Percentiles rank a stretch among this genome's conserved stretches.
phyloP scores from a whole-genome alignment of 2,329 filamentous ascomycete species.

The Diaporthe longicolla region DNA sequence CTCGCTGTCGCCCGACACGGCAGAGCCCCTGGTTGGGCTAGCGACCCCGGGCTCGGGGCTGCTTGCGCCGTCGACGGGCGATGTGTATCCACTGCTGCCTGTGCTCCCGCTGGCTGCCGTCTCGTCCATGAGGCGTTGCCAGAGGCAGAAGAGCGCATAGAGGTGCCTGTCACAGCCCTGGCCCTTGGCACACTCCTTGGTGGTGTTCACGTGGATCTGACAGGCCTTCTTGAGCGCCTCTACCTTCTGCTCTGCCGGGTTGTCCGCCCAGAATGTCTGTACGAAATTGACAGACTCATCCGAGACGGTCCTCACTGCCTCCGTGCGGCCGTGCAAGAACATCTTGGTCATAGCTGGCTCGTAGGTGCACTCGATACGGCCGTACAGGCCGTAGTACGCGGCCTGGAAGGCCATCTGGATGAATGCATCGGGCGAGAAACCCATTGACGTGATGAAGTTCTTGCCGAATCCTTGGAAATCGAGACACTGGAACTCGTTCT shows the following conservation, averaged over 20 bases:
- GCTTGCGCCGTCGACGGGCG: slow-evolving; percentile 66
- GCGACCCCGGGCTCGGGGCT: slow-evolving; percentile 60
- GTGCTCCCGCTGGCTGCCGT: slow-evolving; percentile 69
- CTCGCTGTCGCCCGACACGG: slow-evolving; percentile 58
- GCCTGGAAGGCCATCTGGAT: slow-evolving; percentile 99
- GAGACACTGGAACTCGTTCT: slow-evolving; percentile 94
- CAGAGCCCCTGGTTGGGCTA: slow-evolving; percentile 68
- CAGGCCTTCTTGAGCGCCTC: slow-evolving; percentile 88
- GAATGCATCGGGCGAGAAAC: slow-evolving; percentile 96
- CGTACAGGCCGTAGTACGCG: slow-evolving; percentile 97
- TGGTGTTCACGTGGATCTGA: slow-evolving; percentile 83
- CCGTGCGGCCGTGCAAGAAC: slow-evolving; percentile 92
- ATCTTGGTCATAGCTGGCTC: slow-evolving; percentile 99
- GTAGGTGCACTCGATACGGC: slow-evolving; percentile 93
- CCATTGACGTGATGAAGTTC: slow-evolving; percentile 97
- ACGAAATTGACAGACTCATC: slow-evolving; percentile 89
- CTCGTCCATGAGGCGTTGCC: slow-evolving; percentile 90
- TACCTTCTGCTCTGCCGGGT: slow-evolving; percentile 85
- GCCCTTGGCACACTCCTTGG: slow-evolving; percentile 88
- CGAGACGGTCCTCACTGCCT: slow-evolving; percentile 90
- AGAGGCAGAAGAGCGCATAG: slow-evolving; percentile 94
- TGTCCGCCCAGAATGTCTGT: slow-evolving; percentile 94
- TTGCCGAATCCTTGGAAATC: slow-evolving; percentile 94
- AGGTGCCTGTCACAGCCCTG: slow-evolving; percentile 93
- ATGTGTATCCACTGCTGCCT: slow-evolving; percentile 74